phyloP scores from a whole-genome alignment of 352 stramenopile genomes.

The Phytophthora ohioensis region DNA sequence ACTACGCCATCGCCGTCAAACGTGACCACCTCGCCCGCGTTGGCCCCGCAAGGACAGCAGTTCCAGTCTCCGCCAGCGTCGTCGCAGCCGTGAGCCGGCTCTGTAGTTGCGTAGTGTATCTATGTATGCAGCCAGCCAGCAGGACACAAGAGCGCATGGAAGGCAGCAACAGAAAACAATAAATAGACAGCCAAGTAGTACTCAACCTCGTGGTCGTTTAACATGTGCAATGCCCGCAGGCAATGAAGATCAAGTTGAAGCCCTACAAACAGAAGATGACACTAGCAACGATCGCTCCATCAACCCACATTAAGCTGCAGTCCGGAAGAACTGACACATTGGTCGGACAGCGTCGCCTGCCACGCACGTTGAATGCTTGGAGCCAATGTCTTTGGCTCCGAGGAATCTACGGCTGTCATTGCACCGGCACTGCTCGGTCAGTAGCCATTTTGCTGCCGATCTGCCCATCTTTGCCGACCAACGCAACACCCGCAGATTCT shows the following conservation, averaged over 20 bases:
- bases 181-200: slow-evolving; percentile 44
- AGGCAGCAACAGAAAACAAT: slow-evolving; percentile 30
- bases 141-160: slow-evolving; percentile 10
- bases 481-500: slow-evolving; percentile 31
- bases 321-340: background rate
- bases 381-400: background rate
- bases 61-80: slow-evolving; percentile 35
- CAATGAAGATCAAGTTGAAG: slow-evolving; percentile 3
- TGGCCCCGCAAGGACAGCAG: slow-evolving; percentile 28
- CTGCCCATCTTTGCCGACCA: slow-evolving; percentile 29
- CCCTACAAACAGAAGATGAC: background rate
- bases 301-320: background rate
- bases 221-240: slow-evolving; percentile 1
- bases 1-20: slow-evolving; percentile 27
- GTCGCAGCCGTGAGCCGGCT: slow-evolving; percentile 24
- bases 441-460: slow-evolving; percentile 16
- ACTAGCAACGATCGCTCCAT: background rate
- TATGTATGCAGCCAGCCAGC: slow-evolving; percentile 36
- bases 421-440: slow-evolving; percentile 5
- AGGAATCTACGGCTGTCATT: slow-evolving; percentile 25
- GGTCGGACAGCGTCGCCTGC: slow-evolving; percentile 18
- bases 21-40: slow-evolving; percentile 38
- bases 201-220: background rate
- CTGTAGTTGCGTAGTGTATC: slow-evolving; percentile 35
- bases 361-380: slow-evolving; percentile 21